These are phyloP conservation scores for Nothophytophthora sp. DNA, from an alignment of 352 stramenopile genomes.

Conservation along the genomic window DNA sequence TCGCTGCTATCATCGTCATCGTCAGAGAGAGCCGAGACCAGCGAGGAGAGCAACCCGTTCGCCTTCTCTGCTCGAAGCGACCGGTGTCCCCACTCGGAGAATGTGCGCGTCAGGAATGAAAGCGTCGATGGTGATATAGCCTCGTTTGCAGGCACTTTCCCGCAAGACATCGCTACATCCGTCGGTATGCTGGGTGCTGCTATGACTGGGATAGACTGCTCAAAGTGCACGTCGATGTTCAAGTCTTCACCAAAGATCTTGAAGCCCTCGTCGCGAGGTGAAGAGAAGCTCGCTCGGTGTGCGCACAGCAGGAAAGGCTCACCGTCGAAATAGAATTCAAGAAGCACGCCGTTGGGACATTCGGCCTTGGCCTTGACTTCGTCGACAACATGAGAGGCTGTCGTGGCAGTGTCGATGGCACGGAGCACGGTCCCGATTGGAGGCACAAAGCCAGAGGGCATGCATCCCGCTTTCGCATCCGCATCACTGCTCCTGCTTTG, in stretches of 20 bases:
- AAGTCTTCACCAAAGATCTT: slow-evolving; percentile 17
- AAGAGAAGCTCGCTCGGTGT: background rate
- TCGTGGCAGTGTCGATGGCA: background rate
- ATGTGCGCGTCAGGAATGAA: no score
- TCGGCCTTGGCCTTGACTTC: background rate
- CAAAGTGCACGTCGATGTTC: slow-evolving; percentile 17
- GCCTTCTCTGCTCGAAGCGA: no score
- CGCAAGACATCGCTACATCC: slow-evolving; percentile 1
- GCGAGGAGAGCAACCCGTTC: no score
- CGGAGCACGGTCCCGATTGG: slow-evolving; percentile 2
- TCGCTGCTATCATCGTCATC: no score
- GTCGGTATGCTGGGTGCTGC: slow-evolving; percentile 14
- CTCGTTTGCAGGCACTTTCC: slow-evolving; percentile 4
- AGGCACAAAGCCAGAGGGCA: slow-evolving; percentile 1
- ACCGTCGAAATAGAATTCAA: slow-evolving; percentile 14
- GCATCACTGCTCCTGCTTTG: no score
- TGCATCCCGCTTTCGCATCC: background rate
- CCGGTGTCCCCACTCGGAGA: no score
- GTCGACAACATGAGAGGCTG: background rate
- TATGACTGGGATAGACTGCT: background rate
- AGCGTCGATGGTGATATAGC: slow-evolving; percentile 1
- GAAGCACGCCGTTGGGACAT: background rate
- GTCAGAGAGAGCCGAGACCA: no score
- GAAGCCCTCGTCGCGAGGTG: slow-evolving; percentile 9
- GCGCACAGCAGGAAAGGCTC: slow-evolving; percentile 25